Evolutionary conservation across 768 basidiomycete species (phyloP), one percentile per base, ranked within the genome.

Genomic region (Termitomyces sp.): DNA sequence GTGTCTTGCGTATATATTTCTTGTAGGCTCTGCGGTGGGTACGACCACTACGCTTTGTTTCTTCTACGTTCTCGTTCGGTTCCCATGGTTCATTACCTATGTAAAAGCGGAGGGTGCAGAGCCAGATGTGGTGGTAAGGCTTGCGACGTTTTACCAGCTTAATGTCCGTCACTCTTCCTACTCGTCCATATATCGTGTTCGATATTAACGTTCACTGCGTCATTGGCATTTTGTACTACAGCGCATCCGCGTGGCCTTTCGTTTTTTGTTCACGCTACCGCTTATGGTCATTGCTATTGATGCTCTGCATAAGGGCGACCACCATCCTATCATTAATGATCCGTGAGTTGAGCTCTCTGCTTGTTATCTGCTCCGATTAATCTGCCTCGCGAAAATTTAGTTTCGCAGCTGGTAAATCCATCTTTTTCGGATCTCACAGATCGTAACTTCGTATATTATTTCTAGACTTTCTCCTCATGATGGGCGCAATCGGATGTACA

Each of bases 31-130:
- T 0, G 73, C 78, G 12, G 84, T 83, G 1, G 84, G 86, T 15
- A 84, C 83, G 1, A 70, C 73, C 2, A 92, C 87, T 11, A 89
- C 87, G 0, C 31, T 91, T 23, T 77, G 73, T 51, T 92, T 91
- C 64, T 71, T 91, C 55, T 87, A 83, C 60, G 86, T 92, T 23
- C 79, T 91, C 17, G 75, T 74, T 50, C 78, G 80, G 0, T 92
- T 92, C 65, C 89, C 90, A 3, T 62, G 64, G 4, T 92, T 93
- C 70, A 79, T 93, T 50, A 75, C 75, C 21, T 77, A 81, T 53
- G 86, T 93, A 58, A 88, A 85, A 66, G 73, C 75, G 4, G 89
- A 86, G 59, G 87, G 91, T 14, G 91, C 87, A 0, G 82, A 84
- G 43, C 86, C 88, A 7, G 80, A 80, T 35, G 85, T 93, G 7